These are phyloP conservation scores for Leccinum griseonigrum DNA, from an alignment of 1,284 basidiomycete species.

Conservation along the genomic window DNA sequence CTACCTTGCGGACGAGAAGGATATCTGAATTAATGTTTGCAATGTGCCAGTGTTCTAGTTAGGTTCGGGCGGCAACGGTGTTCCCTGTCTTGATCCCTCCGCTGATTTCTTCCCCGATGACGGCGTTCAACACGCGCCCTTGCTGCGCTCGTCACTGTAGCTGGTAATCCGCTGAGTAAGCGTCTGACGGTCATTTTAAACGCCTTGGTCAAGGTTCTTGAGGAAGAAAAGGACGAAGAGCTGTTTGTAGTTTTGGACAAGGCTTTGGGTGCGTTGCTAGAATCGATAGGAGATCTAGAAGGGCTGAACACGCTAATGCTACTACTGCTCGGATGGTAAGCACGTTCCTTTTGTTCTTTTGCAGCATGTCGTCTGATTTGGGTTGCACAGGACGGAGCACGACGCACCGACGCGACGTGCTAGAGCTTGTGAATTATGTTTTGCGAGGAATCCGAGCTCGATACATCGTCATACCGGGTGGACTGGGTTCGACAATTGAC, in stretches of 20 bases:
- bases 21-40: background rate
- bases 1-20: background rate
- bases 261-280: slow-evolving; percentile 71
- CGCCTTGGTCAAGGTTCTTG: slow-evolving; percentile 71
- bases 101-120: slow-evolving; percentile 87
- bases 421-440: slow-evolving; percentile 78
- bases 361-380: background rate
- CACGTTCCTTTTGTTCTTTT: background rate
- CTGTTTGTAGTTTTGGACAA: slow-evolving; percentile 71
- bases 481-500: slow-evolving; percentile 97
- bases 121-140: slow-evolving; percentile 96
- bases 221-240: slow-evolving; percentile 69
- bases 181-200: slow-evolving; percentile 75
- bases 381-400: slow-evolving; percentile 71
- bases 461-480: slow-evolving; percentile 81
- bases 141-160: slow-evolving; percentile 88
- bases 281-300: slow-evolving; percentile 79
- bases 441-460: slow-evolving; percentile 79
- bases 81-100: slow-evolving; percentile 99
- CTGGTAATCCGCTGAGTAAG: slow-evolving; percentile 86
- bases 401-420: slow-evolving; percentile 69
- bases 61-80: slow-evolving; percentile 90
- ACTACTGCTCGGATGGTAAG: slow-evolving; percentile 82
- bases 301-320: slow-evolving; percentile 89
- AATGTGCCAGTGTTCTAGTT: background rate